Evolutionary conservation across 1,284 basidiomycete genomes (phyloP), one percentile per base, ranked within the genome.

Genomic region (Puccinia horiana): DNA sequence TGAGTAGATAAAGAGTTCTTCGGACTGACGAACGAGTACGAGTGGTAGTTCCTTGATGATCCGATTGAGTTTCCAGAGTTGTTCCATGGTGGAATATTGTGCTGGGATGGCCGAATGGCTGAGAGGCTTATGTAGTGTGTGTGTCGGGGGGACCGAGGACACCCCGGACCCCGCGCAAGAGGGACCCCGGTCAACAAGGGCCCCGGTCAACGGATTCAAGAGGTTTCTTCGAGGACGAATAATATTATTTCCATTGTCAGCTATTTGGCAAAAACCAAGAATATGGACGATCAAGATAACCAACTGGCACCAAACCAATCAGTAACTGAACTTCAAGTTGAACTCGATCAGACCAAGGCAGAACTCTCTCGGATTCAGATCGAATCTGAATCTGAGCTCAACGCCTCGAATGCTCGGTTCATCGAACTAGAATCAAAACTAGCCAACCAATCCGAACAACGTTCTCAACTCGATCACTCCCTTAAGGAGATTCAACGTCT

Each of bases 11-110:
- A 58, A 11, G 47, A 54, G 12, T 44, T 29, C 32, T 76, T 44
- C n/a, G 20, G 77, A 79, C 77, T 79, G 29, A 79, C 77, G 67
- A 70, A 79, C 77, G 63, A 79, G 44, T 16, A 79, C 2, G n/a
- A 79, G 49, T 9, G 77, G 77, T n/a, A 79, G 40, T 79, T 79
- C 77, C 16, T 72, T 79, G 63, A 79, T 47, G 65, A 79, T 42
- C 4, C 65, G 77, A 12, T 52, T 37, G 42, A 70, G 42, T 3
- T 9, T 47, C 42, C 52, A 11, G 52, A 54, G 11, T 6, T 12
- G 56, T 6, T 58, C 8, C n/a, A 29, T 52, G 49, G 49, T 52
- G 49, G 4, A 44, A 44, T 8, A 16, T 44, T 44, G n/a, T n/a
- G n/a, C n/a, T n/a, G n/a, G n/a, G n/a, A n/a, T n/a, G n/a, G n/a